Conservation (phyloP, 495 filamentous ascomycete genomes). For the Aspergillus conjunctus region DNA sequence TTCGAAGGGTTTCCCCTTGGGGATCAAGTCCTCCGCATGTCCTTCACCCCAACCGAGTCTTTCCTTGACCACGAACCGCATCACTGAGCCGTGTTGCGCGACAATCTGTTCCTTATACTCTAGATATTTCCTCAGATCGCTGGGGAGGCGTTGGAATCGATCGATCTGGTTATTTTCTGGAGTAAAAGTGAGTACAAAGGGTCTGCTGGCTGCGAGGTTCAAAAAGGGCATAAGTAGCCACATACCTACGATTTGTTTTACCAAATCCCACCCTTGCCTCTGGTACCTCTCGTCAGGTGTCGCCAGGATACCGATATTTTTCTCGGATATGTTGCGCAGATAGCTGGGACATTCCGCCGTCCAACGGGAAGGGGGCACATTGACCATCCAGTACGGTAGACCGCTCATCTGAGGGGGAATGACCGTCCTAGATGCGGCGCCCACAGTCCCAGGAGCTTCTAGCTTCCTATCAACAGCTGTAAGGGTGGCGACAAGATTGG, state of each 20-base stretch:
- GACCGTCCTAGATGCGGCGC: constrained; percentile 13
- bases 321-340: constrained; percentile 54
- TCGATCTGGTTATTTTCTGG: constrained; percentile 66
- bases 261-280: constrained; percentile 62
- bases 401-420: constrained; percentile 16
- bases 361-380: constrained; percentile 64
- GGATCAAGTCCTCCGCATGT: constrained; percentile 39
- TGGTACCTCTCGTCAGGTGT: constrained; percentile 64
- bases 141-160: constrained; percentile 71
- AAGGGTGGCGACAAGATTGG: constrained; percentile 29
- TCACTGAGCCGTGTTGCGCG: constrained; percentile 67
- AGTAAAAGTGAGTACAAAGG: neutral
- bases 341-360: constrained; percentile 68
- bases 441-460: constrained; percentile 22
- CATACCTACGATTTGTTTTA: constrained; percentile 60
- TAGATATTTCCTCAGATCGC: constrained; percentile 71
- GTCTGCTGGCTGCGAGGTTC: neutral
- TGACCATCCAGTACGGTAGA: constrained; percentile 79
- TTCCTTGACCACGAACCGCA: constrained; percentile 69
- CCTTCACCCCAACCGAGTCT: constrained; percentile 64
- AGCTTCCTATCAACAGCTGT: constrained; percentile 30
- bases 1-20: constrained; percentile 51
- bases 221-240: constrained; percentile 3
- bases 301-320: constrained; percentile 57
- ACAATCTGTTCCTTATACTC: constrained; percentile 63